Evolutionary conservation across 2,329 filamentous ascomycete genomes (phyloP), one percentile per base, ranked within the genome.

Genomic region (Claviceps maximensis): DNA sequence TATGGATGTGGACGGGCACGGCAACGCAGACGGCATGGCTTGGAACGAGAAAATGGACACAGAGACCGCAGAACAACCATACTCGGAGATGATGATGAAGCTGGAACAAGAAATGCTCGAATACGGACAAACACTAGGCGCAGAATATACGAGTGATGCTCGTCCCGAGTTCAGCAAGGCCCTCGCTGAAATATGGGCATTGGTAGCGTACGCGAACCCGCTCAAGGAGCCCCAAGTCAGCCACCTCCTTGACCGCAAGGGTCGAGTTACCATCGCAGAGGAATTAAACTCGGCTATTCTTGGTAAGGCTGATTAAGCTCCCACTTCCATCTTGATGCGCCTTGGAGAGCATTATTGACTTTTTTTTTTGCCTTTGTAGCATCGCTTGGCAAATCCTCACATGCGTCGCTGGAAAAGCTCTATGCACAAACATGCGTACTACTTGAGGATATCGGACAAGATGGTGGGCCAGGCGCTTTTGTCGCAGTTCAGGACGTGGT

Each of bases 241-340:
- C 17, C 84, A 88, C 63, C 71, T 96, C 55, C 73, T 98, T 54
- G 87, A 95, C 61, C 75, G 79, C 41, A 80, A 78, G 51, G 89
- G 87, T 1, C 76, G 93, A 45, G 80, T 83, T 19, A 76, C 81
- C 19, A 88, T 97, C 42, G 90, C 90, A 9, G 93, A 98, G 71
- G 90, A 95, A 67, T 74, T 98, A 53, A 97, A 97, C 68, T 87
- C 88, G 56, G 90, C 89, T 47, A 95, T 98, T 61, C 69, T 98
- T 55, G 82, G 89, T 95, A 73, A 72, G 83, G 7, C 31, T 46
- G 44, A 46, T n/a, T 13, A 29, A 29, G 76, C 17, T 38, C 21
- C 13, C 17, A 33, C 4, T 17, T 4, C 21, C 5, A 4, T n/a
- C 36, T 36, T 19, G n/a, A 12, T 15, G 15, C 19, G 8, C 7